These are phyloP conservation scores for Echinochloa phyllopogon DNA, from an alignment of 176 grass and related monocot genomes.

Conservation along the genomic window DNA sequence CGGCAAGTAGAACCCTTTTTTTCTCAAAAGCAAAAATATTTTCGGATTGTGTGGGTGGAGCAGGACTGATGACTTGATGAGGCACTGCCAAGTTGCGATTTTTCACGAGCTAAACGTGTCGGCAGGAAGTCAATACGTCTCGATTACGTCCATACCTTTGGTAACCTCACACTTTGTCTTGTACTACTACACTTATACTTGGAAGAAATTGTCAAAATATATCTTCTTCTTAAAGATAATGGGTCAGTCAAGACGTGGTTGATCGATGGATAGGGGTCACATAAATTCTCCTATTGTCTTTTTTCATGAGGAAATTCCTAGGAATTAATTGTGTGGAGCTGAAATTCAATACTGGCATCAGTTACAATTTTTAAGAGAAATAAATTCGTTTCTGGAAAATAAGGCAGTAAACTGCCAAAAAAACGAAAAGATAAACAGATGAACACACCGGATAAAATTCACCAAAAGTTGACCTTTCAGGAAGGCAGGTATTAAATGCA, in stretches of 20 bases:
- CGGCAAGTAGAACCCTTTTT: neutral
- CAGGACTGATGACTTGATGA: constrained; percentile 6
- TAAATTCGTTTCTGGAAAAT: neutral
- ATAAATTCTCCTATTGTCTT: neutral
- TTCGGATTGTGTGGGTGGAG: neutral
- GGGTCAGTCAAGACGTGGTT: neutral
- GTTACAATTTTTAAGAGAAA: neutral
- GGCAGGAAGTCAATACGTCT: constrained; percentile 18
- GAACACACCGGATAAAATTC: neutral
- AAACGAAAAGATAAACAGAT: neutral
- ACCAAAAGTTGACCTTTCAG: constrained; percentile 14
- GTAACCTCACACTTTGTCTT: constrained; percentile 4
- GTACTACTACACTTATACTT: neutral
- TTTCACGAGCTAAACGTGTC: constrained; percentile 47
- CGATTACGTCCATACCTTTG: constrained; percentile 6
- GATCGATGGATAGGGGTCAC: neutral
- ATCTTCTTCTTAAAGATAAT: neutral
- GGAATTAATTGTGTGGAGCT: neutral
- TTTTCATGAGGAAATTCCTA: neutral
- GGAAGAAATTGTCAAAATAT: constrained; percentile 19
- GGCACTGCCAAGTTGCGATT: constrained; percentile 3
- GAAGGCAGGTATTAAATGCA: constrained; percentile 26
- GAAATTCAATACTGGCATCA: neutral
- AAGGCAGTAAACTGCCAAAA: neutral
- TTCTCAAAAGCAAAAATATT: neutral